These are phyloP conservation scores for Aspergillus viridinutans DNA, from an alignment of 2,329 filamentous ascomycete genomes.

Conservation along the genomic window DNA sequence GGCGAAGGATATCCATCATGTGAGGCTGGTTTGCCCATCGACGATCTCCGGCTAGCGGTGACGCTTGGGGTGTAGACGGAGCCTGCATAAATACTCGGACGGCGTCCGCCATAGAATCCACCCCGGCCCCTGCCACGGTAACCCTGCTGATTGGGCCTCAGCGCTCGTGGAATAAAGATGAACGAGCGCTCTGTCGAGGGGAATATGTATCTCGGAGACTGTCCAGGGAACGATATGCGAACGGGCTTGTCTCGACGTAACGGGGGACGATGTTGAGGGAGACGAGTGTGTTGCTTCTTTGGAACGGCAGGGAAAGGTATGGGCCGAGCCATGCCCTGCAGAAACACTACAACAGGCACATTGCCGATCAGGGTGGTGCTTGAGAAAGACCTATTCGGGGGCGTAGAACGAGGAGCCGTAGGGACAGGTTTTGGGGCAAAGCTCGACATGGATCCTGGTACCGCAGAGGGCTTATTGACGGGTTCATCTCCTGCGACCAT, in stretches of 20 bases:
- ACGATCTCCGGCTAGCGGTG: conserved; percentile 84
- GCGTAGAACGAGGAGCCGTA: conserved; percentile 53
- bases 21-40: conserved; percentile 62
- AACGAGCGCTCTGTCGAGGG: conserved; percentile 88
- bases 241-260: conserved; percentile 95
- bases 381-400: conserved; percentile 74
- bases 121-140: conserved; percentile 67
- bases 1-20: conserved; percentile 77
- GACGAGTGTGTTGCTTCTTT: conserved; percentile 85
- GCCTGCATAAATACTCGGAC: conserved; percentile 66
- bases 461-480: conserved; percentile 26
- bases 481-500: conserved; percentile 45
- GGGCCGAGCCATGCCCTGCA: conserved; percentile 70
- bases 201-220: conserved; percentile 81
- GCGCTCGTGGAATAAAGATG: conserved; percentile 92
- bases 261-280: conserved; percentile 91
- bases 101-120: conserved; percentile 63
- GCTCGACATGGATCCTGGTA: conserved; percentile 25
- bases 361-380: conserved; percentile 80
- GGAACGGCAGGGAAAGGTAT: conserved; percentile 70
- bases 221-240: conserved; percentile 79
- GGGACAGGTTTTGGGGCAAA: conserved; percentile 32
- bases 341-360: conserved; percentile 74
- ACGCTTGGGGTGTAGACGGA: conserved; percentile 83
- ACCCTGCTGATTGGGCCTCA: conserved; percentile 87